phyloP scores from a whole-genome alignment of 202 grass and related monocot species.

The Elaeis oleifera region DNA sequence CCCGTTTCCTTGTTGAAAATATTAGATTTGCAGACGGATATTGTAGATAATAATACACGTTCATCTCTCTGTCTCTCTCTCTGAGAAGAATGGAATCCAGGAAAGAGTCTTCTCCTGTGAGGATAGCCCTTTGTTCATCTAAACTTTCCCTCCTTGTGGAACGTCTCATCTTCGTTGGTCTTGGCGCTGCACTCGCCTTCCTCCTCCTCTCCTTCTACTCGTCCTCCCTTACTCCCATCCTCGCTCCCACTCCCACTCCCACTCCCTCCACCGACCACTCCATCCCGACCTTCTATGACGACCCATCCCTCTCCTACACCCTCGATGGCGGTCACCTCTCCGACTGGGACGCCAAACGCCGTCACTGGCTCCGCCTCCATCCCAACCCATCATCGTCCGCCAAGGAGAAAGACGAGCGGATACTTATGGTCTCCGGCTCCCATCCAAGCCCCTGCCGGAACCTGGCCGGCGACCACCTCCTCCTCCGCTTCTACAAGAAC shows the following conservation, averaged over 20 bases:
- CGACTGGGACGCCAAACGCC: constrained; percentile 71
- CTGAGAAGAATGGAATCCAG: no score
- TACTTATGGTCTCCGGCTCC: constrained; percentile 73
- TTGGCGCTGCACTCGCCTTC: no score
- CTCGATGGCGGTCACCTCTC: constrained; percentile 37
- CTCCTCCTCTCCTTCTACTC: neutral
- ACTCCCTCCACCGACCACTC: neutral
- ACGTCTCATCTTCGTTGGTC: neutral
- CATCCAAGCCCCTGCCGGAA: constrained; percentile 57
- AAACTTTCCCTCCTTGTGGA: neutral
- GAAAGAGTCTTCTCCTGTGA: no score
- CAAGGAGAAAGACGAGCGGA: constrained; percentile 15
- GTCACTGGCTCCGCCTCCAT: constrained; percentile 45
- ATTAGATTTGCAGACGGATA: no score
- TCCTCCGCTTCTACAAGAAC: constrained; percentile 74
- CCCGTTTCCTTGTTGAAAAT: no score
- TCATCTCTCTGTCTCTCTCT: no score
- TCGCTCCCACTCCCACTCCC: neutral
- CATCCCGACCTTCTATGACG: constrained; percentile 62
- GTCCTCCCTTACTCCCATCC: neutral
- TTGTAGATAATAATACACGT: no score
- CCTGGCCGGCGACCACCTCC: constrained; percentile 46
- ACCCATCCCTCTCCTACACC: constrained; percentile 52
- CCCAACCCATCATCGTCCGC: constrained; percentile 10
- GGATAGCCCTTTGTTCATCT: neutral